These are phyloP conservation scores for Lipomyces sp. DNA, from an alignment of 805 yeast species.

Conservation along the genomic window DNA sequence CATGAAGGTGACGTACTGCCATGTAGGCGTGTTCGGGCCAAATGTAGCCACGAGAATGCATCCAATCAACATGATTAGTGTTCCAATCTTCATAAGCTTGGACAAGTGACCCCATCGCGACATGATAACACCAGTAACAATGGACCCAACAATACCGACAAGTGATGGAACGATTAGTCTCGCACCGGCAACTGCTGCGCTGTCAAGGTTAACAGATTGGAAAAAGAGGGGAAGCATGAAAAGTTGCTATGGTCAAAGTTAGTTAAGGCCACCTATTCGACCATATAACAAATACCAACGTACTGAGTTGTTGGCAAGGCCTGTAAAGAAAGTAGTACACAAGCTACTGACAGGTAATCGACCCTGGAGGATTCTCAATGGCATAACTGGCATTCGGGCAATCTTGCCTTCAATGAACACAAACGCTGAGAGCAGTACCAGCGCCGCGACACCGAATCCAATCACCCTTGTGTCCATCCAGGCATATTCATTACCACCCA, in stretches of 20 bases:
- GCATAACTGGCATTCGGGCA: slow-evolving; percentile 70
- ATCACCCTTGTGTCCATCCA: slow-evolving; percentile 54
- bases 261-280: not conserved
- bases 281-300: not conserved
- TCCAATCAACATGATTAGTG: slow-evolving; percentile 56
- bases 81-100: slow-evolving; percentile 52
- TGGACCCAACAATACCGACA: slow-evolving; percentile 69
- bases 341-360: slow-evolving; percentile 68
- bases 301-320: slow-evolving; percentile 57
- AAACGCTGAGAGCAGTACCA: slow-evolving; percentile 49
- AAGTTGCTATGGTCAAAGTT: slow-evolving; percentile 54
- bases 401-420: slow-evolving; percentile 55
- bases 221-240: slow-evolving; percentile 75
- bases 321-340: slow-evolving; percentile 69
- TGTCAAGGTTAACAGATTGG: slow-evolving; percentile 56
- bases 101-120: slow-evolving; percentile 68
- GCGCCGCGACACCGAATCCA: slow-evolving; percentile 46
- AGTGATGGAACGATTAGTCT: slow-evolving; percentile 61
- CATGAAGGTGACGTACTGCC: slow-evolving; percentile 53
- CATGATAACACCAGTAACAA: slow-evolving; percentile 70
- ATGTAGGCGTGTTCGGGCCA: slow-evolving; percentile 39
- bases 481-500: slow-evolving; percentile 63
- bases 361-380: slow-evolving; percentile 59
- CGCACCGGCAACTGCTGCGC: slow-evolving; percentile 62
- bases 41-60: slow-evolving; percentile 45